Evolutionary conservation across 2,329 filamentous ascomycete genomes (phyloP).

Genomic region (Verticillium klebahnii): DNA sequence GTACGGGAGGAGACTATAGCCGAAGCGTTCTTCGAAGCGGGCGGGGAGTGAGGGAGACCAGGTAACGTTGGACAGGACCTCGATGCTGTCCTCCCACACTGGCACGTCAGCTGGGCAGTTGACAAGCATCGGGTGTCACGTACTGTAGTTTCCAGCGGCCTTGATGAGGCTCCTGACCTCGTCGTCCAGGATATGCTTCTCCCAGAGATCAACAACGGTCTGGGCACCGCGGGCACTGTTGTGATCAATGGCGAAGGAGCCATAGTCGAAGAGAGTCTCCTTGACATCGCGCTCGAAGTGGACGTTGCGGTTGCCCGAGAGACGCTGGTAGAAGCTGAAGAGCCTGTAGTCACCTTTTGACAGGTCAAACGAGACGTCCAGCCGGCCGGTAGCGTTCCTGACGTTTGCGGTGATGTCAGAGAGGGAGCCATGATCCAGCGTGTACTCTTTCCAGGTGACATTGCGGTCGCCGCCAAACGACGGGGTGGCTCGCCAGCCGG

Average conservation of each 20-base stretch:
- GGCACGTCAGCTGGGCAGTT: neutral
- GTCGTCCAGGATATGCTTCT: slow-evolving; percentile 28
- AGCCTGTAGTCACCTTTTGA: slow-evolving; percentile 6
- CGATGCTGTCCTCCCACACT: slow-evolving; percentile 28
- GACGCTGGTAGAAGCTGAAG: neutral
- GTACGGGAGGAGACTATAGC: slow-evolving; percentile 26
- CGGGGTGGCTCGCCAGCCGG: neutral
- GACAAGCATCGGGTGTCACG: neutral
- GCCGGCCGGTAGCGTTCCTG: neutral
- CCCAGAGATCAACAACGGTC: slow-evolving; percentile 29
- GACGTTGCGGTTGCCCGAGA: neutral
- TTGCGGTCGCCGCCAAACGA: neutral
- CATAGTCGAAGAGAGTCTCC: slow-evolving; percentile 12
- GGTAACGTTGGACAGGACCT: slow-evolving; percentile 24
- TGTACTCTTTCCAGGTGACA: neutral
- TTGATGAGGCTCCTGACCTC: slow-evolving; percentile 22
- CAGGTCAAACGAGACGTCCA: slow-evolving; percentile 6
- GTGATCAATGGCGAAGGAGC: slow-evolving; percentile 23
- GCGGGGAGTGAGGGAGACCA: slow-evolving; percentile 29
- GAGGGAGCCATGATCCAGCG: neutral
- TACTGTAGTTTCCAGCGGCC: slow-evolving; percentile 26
- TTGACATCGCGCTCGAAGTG: neutral
- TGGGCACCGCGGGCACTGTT: slow-evolving; percentile 30
- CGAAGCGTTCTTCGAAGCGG: slow-evolving; percentile 22
- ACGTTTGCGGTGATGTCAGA: neutral